Evolutionary conservation across 805 yeast genomes (phyloP).

Genomic region (Lachancea nothofagi): DNA sequence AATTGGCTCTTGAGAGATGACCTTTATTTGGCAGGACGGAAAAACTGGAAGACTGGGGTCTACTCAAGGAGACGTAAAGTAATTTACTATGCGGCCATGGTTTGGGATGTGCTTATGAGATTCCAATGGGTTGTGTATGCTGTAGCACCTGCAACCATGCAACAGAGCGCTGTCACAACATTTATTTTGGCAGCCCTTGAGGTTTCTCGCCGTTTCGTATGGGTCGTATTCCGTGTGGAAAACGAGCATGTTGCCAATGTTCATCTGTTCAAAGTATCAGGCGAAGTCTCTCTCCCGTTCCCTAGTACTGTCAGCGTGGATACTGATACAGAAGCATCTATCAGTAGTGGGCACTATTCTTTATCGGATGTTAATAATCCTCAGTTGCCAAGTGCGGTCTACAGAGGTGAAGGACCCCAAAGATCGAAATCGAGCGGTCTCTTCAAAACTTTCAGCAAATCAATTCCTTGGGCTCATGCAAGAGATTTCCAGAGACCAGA

Average conservation of each 20-base stretch:
- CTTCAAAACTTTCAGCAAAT: conserved; percentile 44
- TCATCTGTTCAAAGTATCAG: conserved; percentile 74
- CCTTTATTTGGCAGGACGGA: conserved; percentile 50
- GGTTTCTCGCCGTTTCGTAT: conserved; percentile 71
- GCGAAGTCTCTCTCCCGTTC: conserved; percentile 42
- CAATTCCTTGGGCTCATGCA: conserved; percentile 70
- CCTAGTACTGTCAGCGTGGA: conserved; percentile 4
- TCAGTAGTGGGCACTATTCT: conserved; percentile 3
- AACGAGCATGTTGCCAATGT: conserved; percentile 95
- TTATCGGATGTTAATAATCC: conserved; percentile 4
- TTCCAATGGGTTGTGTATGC: conserved; percentile 93
- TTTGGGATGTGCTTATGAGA: conserved; percentile 66
- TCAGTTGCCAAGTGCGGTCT: conserved; percentile 4
- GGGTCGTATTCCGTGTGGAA: conserved; percentile 92
- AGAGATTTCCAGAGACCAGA: conserved; percentile 73
- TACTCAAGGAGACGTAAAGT: conserved; percentile 31
- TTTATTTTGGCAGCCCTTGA: conserved; percentile 82
- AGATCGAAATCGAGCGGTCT: conserved; percentile 15
- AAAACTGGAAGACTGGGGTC: conserved; percentile 32
- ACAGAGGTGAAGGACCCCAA: conserved; percentile 2
- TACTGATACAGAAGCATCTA: conserved; percentile 3
- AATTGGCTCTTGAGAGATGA: conserved; percentile 64
- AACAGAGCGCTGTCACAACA: conserved; percentile 83
- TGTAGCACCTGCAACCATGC: conserved; percentile 65
- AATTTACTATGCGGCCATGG: conserved; percentile 69